A percentile compares a stretch with the other conserved stretches of the same genome.
Conservation (phyloP, 2,329 filamentous ascomycete species). For the Proliferodiscus dingleyae region DNA sequence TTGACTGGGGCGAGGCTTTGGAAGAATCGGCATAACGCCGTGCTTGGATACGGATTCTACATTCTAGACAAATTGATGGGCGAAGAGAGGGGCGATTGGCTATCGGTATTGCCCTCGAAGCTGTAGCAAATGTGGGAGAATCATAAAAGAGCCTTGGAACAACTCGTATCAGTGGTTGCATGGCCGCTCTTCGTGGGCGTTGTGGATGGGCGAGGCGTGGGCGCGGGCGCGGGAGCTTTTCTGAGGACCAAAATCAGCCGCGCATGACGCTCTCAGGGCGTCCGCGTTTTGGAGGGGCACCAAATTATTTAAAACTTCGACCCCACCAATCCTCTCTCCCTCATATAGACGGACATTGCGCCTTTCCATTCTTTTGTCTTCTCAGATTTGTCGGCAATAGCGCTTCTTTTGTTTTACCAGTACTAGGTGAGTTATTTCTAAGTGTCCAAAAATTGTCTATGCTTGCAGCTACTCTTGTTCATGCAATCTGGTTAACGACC, state of each 20-base stretch:
- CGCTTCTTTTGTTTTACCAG: no score
- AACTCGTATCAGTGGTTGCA: constrained; percentile 29
- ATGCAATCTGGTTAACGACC: no score
- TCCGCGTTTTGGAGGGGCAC: constrained; percentile 12
- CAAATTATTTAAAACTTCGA: no score
- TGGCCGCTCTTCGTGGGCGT: constrained; percentile 22
- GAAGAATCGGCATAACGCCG: constrained; percentile 30
- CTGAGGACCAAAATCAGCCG: constrained; percentile 10
- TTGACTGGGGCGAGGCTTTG: constrained; percentile 15
- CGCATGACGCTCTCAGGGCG: neutral
- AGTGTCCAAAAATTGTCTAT: no score
- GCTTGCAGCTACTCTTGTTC: no score
- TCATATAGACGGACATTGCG: no score
- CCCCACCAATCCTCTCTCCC: no score
- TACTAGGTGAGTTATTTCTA: no score
- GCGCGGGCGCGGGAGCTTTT: constrained; percentile 7
- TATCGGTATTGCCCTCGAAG: constrained; percentile 17
- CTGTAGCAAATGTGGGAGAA: constrained; percentile 19
- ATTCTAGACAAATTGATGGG: constrained; percentile 38
- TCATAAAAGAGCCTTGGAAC: constrained; percentile 28
- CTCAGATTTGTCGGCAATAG: no score
- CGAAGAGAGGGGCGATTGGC: constrained; percentile 19
- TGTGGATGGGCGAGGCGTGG: constrained; percentile 1
- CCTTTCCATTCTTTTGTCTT: no score
- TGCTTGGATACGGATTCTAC: constrained; percentile 34